These are phyloP conservation scores for Schizopora paradoxa DNA, from an alignment of 1,284 basidiomycete species.

Conservation along the genomic window DNA sequence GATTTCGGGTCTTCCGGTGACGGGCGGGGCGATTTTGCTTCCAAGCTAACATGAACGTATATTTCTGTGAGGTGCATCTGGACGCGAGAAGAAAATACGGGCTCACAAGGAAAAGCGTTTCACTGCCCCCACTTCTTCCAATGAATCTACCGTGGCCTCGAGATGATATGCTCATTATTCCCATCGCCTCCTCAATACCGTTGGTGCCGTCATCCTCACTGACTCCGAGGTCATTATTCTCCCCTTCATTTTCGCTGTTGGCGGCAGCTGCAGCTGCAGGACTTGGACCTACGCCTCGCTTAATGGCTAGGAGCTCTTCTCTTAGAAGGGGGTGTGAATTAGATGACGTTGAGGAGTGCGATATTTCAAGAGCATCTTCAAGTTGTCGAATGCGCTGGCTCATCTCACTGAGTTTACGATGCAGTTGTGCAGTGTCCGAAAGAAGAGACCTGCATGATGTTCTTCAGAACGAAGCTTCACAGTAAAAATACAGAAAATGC, in stretches of 20 bases:
- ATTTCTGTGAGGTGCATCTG: not conserved
- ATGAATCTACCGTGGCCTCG: constrained; percentile 58
- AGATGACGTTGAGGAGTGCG: constrained; percentile 31
- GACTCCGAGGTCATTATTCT: constrained; percentile 26
- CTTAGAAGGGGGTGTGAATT: constrained; percentile 61
- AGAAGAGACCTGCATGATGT: constrained; percentile 49
- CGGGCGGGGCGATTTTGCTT: constrained; percentile 1
- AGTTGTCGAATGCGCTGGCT: constrained; percentile 58
- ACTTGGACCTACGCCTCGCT: constrained; percentile 22
- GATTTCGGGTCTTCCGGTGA: too few relatives aligned
- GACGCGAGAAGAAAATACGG: not conserved
- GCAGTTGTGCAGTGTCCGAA: constrained; percentile 69
- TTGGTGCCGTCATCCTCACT: constrained; percentile 18
- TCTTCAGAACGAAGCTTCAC: not conserved
- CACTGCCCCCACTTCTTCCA: constrained; percentile 61
- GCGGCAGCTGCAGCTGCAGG: constrained; percentile 15
- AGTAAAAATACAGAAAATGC: not conserved
- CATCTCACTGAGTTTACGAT: constrained; percentile 56
- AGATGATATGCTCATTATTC: constrained; percentile 57
- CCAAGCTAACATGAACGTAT: constrained; percentile 7
- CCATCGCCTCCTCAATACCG: constrained; percentile 45
- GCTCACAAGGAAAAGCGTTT: constrained; percentile 27
- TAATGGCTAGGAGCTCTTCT: constrained; percentile 44
- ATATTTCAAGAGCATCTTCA: constrained; percentile 53
- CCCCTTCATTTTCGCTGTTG: constrained; percentile 23